These are phyloP conservation scores for Oryza longistaminata DNA, from an alignment of 176 grass and related monocot genomes.

Conservation along the genomic window DNA sequence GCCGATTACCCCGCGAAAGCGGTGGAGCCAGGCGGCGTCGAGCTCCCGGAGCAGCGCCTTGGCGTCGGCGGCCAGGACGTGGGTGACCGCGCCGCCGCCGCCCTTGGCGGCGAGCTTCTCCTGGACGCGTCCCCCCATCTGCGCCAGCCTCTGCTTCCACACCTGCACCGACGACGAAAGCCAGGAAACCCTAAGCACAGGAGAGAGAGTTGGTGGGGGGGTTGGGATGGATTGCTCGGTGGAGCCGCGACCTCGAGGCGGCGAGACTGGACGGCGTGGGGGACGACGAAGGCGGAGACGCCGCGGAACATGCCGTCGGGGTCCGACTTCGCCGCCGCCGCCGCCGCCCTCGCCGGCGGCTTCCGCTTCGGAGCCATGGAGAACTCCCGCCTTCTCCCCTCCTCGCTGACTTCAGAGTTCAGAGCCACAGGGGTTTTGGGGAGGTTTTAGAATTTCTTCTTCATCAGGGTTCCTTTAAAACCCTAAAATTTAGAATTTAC, in stretches of 20 bases:
- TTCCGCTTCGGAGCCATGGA: conserved; percentile 56
- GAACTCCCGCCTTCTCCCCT: background rate
- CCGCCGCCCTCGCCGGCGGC: conserved; percentile 36
- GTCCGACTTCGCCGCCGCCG: conserved; percentile 33
- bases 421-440: background rate
- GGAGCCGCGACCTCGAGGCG: conserved; percentile 60
- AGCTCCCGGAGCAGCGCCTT: conserved; percentile 59
- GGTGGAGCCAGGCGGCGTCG: conserved; percentile 51
- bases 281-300: conserved; percentile 69
- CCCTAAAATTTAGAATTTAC: too few species aligned
- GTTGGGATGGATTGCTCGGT: background rate
- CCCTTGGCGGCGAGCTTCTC: conserved; percentile 46
- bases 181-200: background rate
- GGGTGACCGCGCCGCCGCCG: conserved; percentile 44
- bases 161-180: conserved; percentile 42
- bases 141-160: conserved; percentile 84
- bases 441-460: background rate
- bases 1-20: conserved; percentile 57
- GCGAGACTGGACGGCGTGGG: conserved; percentile 56
- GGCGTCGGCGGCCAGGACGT: conserved; percentile 68
- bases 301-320: conserved; percentile 74
- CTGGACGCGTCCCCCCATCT: conserved; percentile 71
- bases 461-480: too few species aligned
- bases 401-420: background rate
- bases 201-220: background rate